Evolutionary conservation across 2,329 filamentous ascomycete genomes (phyloP).

Genomic region (Pseudogymnoascus sp.): DNA sequence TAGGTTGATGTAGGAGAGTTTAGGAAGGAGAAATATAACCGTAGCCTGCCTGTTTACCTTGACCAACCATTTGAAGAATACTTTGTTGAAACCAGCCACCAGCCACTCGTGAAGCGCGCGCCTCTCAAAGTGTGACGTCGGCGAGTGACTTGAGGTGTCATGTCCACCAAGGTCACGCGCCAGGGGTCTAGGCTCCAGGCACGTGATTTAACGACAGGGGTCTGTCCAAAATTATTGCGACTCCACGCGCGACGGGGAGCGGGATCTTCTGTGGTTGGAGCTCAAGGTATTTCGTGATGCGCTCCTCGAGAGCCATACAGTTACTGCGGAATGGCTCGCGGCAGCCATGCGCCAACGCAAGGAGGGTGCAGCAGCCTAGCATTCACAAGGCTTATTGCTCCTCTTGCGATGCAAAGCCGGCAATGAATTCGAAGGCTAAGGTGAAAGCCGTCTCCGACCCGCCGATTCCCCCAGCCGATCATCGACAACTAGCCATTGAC

Average conservation of each 20-base stretch:
- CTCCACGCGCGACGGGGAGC: background rate
- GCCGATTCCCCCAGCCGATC: conserved; percentile 35
- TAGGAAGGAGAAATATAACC: background rate
- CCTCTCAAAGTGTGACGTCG: background rate
- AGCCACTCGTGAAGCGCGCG: background rate
- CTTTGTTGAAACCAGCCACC: background rate
- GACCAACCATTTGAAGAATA: conserved; percentile 4
- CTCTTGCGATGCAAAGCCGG: conserved; percentile 19
- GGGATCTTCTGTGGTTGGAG: background rate
- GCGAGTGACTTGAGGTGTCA: background rate
- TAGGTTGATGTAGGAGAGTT: background rate
- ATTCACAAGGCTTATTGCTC: conserved; percentile 23
- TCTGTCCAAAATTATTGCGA: background rate
- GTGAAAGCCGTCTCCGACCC: conserved; percentile 14
- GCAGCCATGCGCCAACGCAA: background rate
- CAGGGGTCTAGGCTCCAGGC: background rate
- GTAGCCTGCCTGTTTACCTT: background rate
- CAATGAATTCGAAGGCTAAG: background rate
- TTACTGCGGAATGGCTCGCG: conserved; percentile 15
- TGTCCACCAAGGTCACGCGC: conserved; percentile 4
- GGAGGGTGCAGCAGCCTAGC: background rate
- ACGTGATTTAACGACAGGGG: background rate
- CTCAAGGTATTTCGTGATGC: conserved; percentile 19
- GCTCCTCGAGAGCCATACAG: conserved; percentile 24
- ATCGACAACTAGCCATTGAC: conserved; percentile 50